Evolutionary conservation across 352 stramenopile species (phyloP), one percentile per base, ranked within the genome.

Genomic region (Phytophthora pistaciae): DNA sequence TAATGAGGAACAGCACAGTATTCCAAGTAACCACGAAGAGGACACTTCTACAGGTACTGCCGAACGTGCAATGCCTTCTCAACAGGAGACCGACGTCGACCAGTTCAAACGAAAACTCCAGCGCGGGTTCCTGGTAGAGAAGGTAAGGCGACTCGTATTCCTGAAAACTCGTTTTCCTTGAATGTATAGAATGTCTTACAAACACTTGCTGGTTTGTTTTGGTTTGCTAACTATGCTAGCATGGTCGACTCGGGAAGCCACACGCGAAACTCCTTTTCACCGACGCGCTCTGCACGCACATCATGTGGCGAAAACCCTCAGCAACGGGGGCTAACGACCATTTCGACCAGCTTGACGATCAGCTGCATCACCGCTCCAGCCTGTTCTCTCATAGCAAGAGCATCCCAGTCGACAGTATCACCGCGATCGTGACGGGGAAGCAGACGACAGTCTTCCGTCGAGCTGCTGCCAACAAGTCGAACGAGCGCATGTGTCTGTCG

Each of bases 281-380:
- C 3, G 73, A 87, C 33, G 46, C 67, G 4, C 16, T 70, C n/a
- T 80, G 78, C 42, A 75, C 68, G 0, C 64, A 73, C 31, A 60
- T 87, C 5, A 72, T 84, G 72, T 84, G 78, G 80, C 75, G 68
- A 56, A 87, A 85, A 23, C 75, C 77, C 20, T 31, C 57, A 11
- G 31, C 38, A 56, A 8, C 21, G 16, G 18, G 9, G 29, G 10
- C 40, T 14, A 29, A 20, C 5, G 68, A 79, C 23, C 44, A 74
- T 21, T 9, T 48, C 23, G 44, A 67, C 3, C 9, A 52, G 0
- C 8, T n/a, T 50, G 31, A 68, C 25, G 52, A 68, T 31, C 42
- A 72, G 16, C 9, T 46, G 5, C 42, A 64, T 3, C 57, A 54
- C 11, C 64, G 70, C 52, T 49, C 64, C 25, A 64, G 54, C 21